Conservation (phyloP, 2,329 filamentous ascomycete genomes). For the Penicillium griseofulvum region DNA sequence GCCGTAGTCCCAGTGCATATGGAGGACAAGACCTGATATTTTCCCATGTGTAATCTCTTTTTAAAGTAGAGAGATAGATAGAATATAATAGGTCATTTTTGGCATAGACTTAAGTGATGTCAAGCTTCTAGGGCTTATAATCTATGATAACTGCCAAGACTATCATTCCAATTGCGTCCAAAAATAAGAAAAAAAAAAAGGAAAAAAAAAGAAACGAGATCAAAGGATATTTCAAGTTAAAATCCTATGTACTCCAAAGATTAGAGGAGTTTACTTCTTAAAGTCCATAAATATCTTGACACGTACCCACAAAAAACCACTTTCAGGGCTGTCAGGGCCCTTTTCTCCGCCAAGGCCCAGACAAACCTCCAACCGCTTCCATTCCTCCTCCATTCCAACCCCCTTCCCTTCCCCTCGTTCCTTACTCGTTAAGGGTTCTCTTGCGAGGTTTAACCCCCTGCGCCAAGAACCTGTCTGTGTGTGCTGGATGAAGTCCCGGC, state of each 20-base stretch:
- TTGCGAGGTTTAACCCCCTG: slow-evolving; percentile 17
- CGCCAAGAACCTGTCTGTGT: slow-evolving; percentile 25
- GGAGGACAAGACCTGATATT: neutral
- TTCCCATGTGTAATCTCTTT: neutral
- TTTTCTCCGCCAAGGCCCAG: slow-evolving; percentile 18
- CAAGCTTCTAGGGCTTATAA: neutral
- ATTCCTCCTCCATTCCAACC: slow-evolving; percentile 4
- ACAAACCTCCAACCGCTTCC: slow-evolving; percentile 12
- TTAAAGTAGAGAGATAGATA: neutral
- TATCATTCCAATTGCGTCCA: slow-evolving; percentile 17
- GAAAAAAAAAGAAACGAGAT: neutral
- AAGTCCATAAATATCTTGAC: neutral
- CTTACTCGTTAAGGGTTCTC: slow-evolving; percentile 15
- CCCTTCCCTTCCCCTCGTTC: slow-evolving; percentile 7
- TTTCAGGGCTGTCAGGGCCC: neutral
- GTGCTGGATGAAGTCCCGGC: slow-evolving; percentile 38
- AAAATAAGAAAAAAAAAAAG: neutral
- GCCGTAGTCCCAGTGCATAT: neutral
- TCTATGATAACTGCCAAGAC: slow-evolving; percentile 9
- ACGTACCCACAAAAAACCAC: slow-evolving; percentile 2
- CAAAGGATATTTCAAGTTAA: neutral
- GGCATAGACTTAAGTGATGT: neutral
- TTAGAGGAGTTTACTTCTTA: neutral
- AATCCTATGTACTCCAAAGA: neutral
- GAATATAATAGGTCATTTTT: neutral